Evolutionary conservation across 495 filamentous ascomycete genomes (phyloP), one percentile per base, ranked within the genome.

Genomic region (Trichocladium antarcticum): DNA sequence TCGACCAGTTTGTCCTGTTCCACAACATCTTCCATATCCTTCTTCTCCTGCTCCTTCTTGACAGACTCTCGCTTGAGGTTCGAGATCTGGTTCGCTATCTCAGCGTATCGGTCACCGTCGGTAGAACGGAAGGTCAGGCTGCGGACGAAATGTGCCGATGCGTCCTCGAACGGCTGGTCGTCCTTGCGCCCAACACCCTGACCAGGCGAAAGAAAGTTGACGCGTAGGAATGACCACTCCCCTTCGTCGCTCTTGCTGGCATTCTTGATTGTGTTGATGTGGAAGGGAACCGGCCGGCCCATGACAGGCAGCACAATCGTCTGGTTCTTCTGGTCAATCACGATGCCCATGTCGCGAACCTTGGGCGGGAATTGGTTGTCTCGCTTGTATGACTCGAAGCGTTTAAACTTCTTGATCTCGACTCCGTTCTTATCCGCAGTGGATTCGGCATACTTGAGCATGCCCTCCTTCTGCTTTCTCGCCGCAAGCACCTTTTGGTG

Each of bases 21-120:
- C 4, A 99, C 88, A n/a, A 99, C 93, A 73, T 97, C 93, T 61
- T 97, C 93, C 83, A 99, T 81, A 56, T 99, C 89, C 65, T 99
- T 99, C 75, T 95, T 95, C 65, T 99, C 92, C 60, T 96, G 88
- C 62, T 97, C 93, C 52, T 83, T 81, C 58, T 93, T 86, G 31
- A 86, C 76, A 3, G 87, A 80, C 55, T 84, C 84, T 66, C 92
- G 95, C 66, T 94, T 90, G 61, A 99, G 82, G 49, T 95, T 87
- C 3, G 85, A 86, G 49, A 99, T 95, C 57, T 90, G 82, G 19
- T 83, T 81, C 6, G 87, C 83, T 47, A 99, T 89, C 48, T 87
- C 83, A 16, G 87, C 81, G 61, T 97, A 84, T 35, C 93, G 80
- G 39, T 85, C 79, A 40, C 85, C 81, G 59, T 97, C 86, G 48